Base-by-base conservation (phyloP, 129 eudicot species). In the Heracleum sosnowskyi region DNA sequence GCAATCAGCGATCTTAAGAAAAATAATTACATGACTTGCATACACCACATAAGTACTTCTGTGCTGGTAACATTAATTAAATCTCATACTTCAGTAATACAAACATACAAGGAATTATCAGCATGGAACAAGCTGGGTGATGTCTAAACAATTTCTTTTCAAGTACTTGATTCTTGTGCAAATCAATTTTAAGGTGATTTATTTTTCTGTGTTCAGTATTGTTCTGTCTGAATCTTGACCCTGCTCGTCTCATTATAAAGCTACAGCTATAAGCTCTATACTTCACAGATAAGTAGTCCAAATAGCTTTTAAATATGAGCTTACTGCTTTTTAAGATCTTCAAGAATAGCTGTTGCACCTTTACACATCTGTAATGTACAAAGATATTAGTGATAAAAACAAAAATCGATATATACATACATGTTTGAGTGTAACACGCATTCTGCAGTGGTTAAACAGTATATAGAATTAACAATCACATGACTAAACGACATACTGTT, bases 261-360 rank as follows among this genome's bases (percentile, higher is more conserved):
- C 53, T 20, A 5, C 51, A n/a, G 39, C 28, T 60, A 20, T n/a
- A 29, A 8, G 17, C 17, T 24, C 22, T 39, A 40, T 36, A 42
- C 18, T 74, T 28, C 57, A 74, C 72, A 31, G 40, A 16, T 28
- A 63, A 28, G 24, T 28, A 66, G 22, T 31, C 39, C 40, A 66
- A 66, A 31, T 66, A 66, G 72, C 22, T 12, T 66, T 29, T 33
- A 31, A 66, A 66, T 31, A 33, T 66, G 62, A 83, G 82, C 95
- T 82, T 87, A 91, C 97, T 81, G 85, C 78, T 86, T 91, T 87
- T 90, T 91, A 81, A 95, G 47, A 87, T 95, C 99, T 78, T 95
- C 94, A 47, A 87, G 89, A 83, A 95, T 89, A 77, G 94, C 93
- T 37, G 92, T 80, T 68, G 97, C 99, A 22, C 99, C 99, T 86